Percentiles rank a stretch among this genome's conserved stretches.
Conservation (phyloP, 768 basidiomycete genomes). For the Psilocybe cyanescens region DNA sequence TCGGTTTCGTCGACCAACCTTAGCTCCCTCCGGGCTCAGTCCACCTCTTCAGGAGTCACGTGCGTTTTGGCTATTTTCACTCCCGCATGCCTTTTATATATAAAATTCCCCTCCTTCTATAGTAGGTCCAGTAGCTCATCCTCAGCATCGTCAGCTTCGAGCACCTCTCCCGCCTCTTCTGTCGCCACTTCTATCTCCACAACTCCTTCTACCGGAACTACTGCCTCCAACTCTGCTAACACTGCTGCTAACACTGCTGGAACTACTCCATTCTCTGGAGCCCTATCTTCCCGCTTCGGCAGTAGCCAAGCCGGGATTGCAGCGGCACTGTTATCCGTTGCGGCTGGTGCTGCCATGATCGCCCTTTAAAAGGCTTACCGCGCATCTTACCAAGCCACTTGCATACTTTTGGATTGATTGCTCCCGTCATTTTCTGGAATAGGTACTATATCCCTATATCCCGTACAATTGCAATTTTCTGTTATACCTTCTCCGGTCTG, state of each 20-base stretch:
- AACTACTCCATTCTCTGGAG: slow-evolving; percentile 29
- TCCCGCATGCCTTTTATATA: not conserved
- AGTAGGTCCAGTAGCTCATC: not conserved
- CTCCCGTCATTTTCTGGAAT: not conserved
- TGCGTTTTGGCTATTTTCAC: not conserved
- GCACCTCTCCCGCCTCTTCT: too few species aligned
- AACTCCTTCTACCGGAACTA: slow-evolving; percentile 8
- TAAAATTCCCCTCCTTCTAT: not conserved
- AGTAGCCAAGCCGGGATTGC: slow-evolving; percentile 25
- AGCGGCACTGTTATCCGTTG: slow-evolving; percentile 43
- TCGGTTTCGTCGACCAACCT: slow-evolving; percentile 3
- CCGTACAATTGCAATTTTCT: not conserved
- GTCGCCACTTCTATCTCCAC: slow-evolving; percentile 5
- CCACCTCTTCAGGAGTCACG: not conserved
- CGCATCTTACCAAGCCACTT: not conserved
- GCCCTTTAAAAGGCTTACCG: slow-evolving; percentile 37
- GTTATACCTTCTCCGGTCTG: not conserved
- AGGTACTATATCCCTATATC: not conserved
- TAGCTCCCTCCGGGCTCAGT: not conserved
- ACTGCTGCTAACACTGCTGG: slow-evolving; percentile 14
- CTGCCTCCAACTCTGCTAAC: slow-evolving; percentile 14
- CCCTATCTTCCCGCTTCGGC: slow-evolving; percentile 35
- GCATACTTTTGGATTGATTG: not conserved
- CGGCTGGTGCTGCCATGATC: slow-evolving; percentile 52
- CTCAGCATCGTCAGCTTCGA: not conserved